Conservation (phyloP, 192 early-diverging fungal genomes). For the Entomortierella parvispora region DNA sequence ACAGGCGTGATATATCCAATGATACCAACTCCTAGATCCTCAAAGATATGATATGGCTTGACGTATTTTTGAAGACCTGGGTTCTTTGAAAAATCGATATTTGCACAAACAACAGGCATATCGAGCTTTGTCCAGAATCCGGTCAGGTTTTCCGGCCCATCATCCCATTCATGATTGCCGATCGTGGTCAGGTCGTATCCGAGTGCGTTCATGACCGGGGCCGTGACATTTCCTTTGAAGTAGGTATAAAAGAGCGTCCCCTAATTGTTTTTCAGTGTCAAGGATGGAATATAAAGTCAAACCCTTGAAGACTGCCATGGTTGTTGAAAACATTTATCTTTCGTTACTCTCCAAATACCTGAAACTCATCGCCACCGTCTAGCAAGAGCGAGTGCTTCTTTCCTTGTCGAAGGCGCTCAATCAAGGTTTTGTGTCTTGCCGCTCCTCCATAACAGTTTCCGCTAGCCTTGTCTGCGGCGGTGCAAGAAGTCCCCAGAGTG, state of each 20-base stretch:
- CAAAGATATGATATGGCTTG: constrained; percentile 74
- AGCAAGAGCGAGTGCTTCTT: constrained; percentile 62
- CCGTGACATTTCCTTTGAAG: constrained; percentile 68
- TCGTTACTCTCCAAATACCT: neutral
- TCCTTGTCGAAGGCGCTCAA: constrained; percentile 58
- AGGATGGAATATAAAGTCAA: constrained; percentile 70
- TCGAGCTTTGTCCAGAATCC: constrained; percentile 64
- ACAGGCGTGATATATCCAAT: constrained; percentile 72
- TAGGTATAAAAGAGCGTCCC: constrained; percentile 75
- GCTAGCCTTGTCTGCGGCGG: constrained; percentile 11
- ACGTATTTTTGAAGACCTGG: constrained; percentile 59
- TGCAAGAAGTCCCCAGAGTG: constrained; percentile 12
- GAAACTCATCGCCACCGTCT: constrained; percentile 74
- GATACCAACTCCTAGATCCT: constrained; percentile 70
- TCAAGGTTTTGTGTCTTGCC: constrained; percentile 63
- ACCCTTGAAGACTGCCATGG: constrained; percentile 60
- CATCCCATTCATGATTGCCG: constrained; percentile 85
- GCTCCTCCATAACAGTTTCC: constrained; percentile 59
- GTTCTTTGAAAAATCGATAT: constrained; percentile 63
- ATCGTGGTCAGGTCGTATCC: constrained; percentile 64
- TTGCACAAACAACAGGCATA: constrained; percentile 73
- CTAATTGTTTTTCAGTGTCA: constrained; percentile 56
- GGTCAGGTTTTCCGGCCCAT: constrained; percentile 64
- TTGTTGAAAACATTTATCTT: constrained; percentile 35
- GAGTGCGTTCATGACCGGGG: constrained; percentile 72